These are phyloP conservation scores for Agaricus subrufescens DNA, from an alignment of 768 basidiomycete genomes.

Conservation along the genomic window DNA sequence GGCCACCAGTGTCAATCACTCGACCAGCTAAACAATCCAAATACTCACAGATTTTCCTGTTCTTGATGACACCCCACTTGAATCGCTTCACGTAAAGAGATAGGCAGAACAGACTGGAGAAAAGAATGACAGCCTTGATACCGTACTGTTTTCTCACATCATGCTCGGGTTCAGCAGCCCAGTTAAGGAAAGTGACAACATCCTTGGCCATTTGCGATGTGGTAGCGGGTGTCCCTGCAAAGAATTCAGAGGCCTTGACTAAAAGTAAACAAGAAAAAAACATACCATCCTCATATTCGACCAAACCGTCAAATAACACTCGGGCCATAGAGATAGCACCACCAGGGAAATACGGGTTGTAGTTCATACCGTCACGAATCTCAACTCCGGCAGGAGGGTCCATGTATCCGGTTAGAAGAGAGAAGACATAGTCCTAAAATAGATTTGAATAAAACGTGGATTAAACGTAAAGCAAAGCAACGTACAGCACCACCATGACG, in stretches of 20 bases:
- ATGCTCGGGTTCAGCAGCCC: constrained; percentile 97
- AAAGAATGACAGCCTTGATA: constrained; percentile 91
- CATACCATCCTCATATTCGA: constrained; percentile 91
- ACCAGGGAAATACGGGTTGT: constrained; percentile 98
- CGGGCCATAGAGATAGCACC: constrained; percentile 99
- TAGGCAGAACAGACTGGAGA: constrained; percentile 77
- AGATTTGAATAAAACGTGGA: background rate
- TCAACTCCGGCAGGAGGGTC: constrained; percentile 95
- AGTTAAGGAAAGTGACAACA: constrained; percentile 90
- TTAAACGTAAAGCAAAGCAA: constrained; percentile 15
- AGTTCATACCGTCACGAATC: constrained; percentile 97
- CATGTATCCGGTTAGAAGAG: constrained; percentile 93
- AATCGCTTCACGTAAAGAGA: constrained; percentile 91
- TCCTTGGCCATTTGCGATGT: constrained; percentile 99
- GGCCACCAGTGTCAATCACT: constrained; percentile 3
- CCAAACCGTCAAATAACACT: constrained; percentile 90
- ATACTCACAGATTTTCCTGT: constrained; percentile 81
- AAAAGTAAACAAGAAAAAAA: background rate
- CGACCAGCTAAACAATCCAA: background rate
- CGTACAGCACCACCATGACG: constrained; percentile 93
- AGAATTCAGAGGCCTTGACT: no score
- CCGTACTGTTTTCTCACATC: constrained; percentile 98
- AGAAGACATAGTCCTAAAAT: constrained; percentile 89
- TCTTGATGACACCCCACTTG: constrained; percentile 93
- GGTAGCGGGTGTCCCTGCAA: constrained; percentile 86